phyloP scores from a whole-genome alignment of 2,329 filamentous ascomycete genomes.

The Colletotrichum sp. region DNA sequence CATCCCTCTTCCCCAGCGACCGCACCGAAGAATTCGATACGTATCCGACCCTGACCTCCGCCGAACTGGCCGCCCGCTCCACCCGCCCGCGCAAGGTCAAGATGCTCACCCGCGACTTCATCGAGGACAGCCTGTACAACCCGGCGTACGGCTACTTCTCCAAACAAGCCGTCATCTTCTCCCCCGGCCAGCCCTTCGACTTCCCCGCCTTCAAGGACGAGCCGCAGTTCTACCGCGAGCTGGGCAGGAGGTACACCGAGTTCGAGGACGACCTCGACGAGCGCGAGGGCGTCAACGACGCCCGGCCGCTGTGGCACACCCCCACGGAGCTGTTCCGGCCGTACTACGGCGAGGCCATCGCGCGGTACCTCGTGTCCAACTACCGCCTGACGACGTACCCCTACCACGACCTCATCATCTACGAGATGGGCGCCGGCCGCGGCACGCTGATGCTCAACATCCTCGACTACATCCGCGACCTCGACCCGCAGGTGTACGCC shows the following conservation, averaged over 20 bases:
- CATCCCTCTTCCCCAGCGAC: constrained; percentile 75
- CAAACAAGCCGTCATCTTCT: constrained; percentile 96
- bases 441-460: constrained; percentile 99
- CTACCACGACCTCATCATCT: constrained; percentile 96
- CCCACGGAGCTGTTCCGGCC: constrained; percentile 96
- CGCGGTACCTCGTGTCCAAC: constrained; percentile 93
- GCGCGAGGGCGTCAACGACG: constrained; percentile 67
- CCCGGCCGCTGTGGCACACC: constrained; percentile 96
- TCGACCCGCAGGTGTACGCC: constrained; percentile 90
- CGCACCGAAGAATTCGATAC: constrained; percentile 79
- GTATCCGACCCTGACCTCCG: constrained; percentile 86
- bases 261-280: constrained; percentile 90
- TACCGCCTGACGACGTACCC: constrained; percentile 94
- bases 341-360: constrained; percentile 96
- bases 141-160: constrained; percentile 95
- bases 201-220: constrained; percentile 85
- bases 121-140: constrained; percentile 96
- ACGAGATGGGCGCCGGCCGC: constrained; percentile 97
- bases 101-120: constrained; percentile 97
- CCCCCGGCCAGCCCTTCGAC: constrained; percentile 87
- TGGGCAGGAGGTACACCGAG: constrained; percentile 81
- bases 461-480: constrained; percentile 89
- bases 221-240: constrained; percentile 77
- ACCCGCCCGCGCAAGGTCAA: constrained; percentile 88
- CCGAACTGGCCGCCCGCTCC: constrained; percentile 72